phyloP scores from a whole-genome alignment of 2,329 filamentous ascomycete genomes.

The Fusarium armeniacum region DNA sequence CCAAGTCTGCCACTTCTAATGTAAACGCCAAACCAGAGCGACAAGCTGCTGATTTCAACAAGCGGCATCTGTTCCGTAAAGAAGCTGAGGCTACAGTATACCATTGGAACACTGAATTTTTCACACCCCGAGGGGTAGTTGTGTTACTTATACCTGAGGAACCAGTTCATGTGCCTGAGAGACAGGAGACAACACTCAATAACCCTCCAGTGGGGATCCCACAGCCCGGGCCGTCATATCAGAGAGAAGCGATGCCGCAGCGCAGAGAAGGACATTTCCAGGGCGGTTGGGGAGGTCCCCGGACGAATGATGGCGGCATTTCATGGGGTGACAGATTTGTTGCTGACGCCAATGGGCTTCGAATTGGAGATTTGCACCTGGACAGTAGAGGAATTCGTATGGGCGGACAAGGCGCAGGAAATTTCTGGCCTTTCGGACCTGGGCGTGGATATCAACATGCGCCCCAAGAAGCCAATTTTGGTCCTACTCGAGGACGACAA shows the following conservation, averaged over 20 bases:
- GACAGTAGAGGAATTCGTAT: slow-evolving; percentile 58
- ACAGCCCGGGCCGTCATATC: slow-evolving; percentile 24
- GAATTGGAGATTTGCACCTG: slow-evolving; percentile 61
- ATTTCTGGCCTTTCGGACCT: slow-evolving; percentile 6
- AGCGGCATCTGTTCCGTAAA: slow-evolving; percentile 25
- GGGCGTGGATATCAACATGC: neutral
- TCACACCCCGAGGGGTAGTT: slow-evolving; percentile 63
- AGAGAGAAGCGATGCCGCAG: slow-evolving; percentile 28
- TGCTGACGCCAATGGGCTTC: slow-evolving; percentile 61
- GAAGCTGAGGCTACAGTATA: slow-evolving; percentile 49
- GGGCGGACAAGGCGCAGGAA: slow-evolving; percentile 13
- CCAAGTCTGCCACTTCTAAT: slow-evolving; percentile 37
- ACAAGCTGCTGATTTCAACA: slow-evolving; percentile 32
- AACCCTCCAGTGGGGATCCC: slow-evolving; percentile 22
- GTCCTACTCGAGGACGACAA: slow-evolving; percentile 29
- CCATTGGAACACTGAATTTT: slow-evolving; percentile 72
- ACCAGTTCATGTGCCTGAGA: slow-evolving; percentile 47
- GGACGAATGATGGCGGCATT: slow-evolving; percentile 60
- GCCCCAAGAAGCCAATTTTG: slow-evolving; percentile 12
- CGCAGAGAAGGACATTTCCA: slow-evolving; percentile 27
- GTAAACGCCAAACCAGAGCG: slow-evolving; percentile 20
- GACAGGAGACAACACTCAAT: slow-evolving; percentile 47
- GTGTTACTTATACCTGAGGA: slow-evolving; percentile 54
- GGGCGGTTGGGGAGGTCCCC: slow-evolving; percentile 53
- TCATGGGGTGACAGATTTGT: slow-evolving; percentile 60